Conservation (phyloP, 495 filamentous ascomycete genomes). For the Xylaria grammica region DNA sequence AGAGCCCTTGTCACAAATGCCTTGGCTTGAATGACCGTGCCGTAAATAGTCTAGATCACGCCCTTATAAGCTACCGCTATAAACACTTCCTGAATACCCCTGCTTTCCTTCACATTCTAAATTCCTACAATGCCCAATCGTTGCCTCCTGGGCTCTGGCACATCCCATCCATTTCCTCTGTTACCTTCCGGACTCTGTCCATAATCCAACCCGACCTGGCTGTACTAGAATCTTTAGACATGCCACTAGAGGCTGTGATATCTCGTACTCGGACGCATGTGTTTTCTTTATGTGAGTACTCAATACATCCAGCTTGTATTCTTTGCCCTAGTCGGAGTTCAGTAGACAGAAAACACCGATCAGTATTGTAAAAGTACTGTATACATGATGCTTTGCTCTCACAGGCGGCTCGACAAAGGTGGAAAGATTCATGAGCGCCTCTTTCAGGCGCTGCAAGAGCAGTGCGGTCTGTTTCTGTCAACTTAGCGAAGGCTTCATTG, state of each 20-base stretch:
- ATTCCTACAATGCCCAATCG: neutral
- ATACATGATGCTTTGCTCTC: slow-evolving; percentile 8
- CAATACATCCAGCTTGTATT: neutral
- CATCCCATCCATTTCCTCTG: neutral
- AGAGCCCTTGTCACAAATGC: too few relatives aligned
- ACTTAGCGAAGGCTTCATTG: neutral
- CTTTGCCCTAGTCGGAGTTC: slow-evolving; percentile 3
- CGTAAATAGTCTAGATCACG: too few relatives aligned
- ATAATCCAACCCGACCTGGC: slow-evolving; percentile 3
- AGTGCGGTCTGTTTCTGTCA: neutral
- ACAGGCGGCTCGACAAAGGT: neutral
- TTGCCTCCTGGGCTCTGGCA: neutral
- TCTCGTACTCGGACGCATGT: neutral
- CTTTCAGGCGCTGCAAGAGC: neutral
- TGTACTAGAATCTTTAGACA: neutral
- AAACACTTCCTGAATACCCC: too few relatives aligned
- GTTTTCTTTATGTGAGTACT: neutral
- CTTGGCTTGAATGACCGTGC: too few relatives aligned
- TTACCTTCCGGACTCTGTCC: neutral
- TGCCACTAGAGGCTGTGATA: neutral
- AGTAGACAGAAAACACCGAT: slow-evolving; percentile 1
- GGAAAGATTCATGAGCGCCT: neutral
- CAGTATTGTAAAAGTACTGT: neutral
- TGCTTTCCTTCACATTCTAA: too few relatives aligned
- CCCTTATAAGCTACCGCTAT: too few relatives aligned